Evolutionary conservation across 2,329 filamentous ascomycete species (phyloP).

Genomic region (Peltaster fructicola): DNA sequence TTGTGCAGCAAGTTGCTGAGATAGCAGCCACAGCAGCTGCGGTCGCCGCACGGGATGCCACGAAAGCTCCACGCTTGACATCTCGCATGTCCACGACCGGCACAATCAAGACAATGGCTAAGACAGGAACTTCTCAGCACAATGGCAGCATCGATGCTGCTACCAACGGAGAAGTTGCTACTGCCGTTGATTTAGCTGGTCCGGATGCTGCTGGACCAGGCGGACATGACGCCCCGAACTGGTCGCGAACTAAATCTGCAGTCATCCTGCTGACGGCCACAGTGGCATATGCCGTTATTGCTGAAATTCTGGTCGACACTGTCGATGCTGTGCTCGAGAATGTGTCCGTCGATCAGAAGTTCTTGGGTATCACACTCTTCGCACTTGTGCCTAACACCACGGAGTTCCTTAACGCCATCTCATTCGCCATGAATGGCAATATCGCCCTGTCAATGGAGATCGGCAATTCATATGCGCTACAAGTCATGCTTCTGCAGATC

Average conservation of each 20-base stretch:
- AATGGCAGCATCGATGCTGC: neutral
- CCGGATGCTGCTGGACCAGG: conserved; percentile 26
- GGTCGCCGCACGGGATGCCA: conserved; percentile 64
- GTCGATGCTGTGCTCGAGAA: conserved; percentile 91
- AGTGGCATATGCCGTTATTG: conserved; percentile 85
- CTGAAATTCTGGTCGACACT: conserved; percentile 90
- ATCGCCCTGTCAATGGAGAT: conserved; percentile 99
- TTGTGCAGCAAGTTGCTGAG: conserved; percentile 79
- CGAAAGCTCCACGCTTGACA: conserved; percentile 33
- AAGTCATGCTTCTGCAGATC: conserved; percentile 89
- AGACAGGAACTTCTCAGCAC: conserved; percentile 1
- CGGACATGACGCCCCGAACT: conserved; percentile 96
- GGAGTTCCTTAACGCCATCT: conserved; percentile 97
- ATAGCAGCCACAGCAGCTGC: conserved; percentile 83
- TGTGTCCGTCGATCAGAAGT: conserved; percentile 89
- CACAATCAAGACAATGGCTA: conserved; percentile 3
- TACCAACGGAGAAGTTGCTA: conserved; percentile 1
- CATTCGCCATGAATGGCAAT: conserved; percentile 98
- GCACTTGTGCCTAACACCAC: conserved; percentile 95
- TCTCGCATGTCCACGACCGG: conserved; percentile 23
- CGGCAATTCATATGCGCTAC: conserved; percentile 86
- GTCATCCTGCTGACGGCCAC: conserved; percentile 80
- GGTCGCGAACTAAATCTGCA: conserved; percentile 80
- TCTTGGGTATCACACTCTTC: conserved; percentile 89
- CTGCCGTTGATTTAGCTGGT: conserved; percentile 1